A percentile compares a stretch with the other conserved stretches of the same genome.
phyloP scores from a whole-genome alignment of 1,284 basidiomycete species.

The Athelia sp. region DNA sequence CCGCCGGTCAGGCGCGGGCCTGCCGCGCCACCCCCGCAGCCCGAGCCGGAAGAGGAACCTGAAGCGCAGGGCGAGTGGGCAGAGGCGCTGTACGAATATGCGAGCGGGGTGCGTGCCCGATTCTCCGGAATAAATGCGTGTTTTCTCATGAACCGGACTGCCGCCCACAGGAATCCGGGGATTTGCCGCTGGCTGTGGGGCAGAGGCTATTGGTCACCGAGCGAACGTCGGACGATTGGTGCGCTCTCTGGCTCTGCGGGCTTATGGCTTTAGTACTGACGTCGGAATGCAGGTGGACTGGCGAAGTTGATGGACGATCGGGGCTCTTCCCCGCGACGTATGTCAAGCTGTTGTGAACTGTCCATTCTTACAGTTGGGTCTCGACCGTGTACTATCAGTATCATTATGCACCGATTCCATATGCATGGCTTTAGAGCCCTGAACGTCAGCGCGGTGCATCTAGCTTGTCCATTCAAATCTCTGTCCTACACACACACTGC shows the following conservation, averaged over 20 bases:
- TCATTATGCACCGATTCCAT: too few species aligned
- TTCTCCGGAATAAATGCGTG: too few species aligned
- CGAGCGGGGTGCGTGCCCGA: slow-evolving; percentile 46
- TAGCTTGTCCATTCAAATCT: too few species aligned
- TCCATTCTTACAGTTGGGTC: background rate
- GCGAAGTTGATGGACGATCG: slow-evolving; percentile 54
- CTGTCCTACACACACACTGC: too few species aligned
- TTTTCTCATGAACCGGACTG: background rate
- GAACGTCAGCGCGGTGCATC: too few species aligned
- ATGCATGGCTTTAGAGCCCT: too few species aligned
- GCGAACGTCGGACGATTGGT: slow-evolving; percentile 72
- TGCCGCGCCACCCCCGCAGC: slow-evolving; percentile 20
- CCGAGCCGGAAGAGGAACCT: slow-evolving; percentile 29
- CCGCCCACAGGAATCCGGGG: slow-evolving; percentile 52
- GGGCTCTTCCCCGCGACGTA: slow-evolving; percentile 75
- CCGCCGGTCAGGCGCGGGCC: slow-evolving; percentile 42
- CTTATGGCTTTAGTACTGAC: background rate
- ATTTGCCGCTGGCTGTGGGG: slow-evolving; percentile 51
- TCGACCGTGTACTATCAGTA: too few species aligned
- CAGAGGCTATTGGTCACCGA: slow-evolving; percentile 56
- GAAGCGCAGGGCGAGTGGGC: slow-evolving; percentile 64
- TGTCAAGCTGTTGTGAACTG: slow-evolving; percentile 51
- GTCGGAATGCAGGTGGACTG: slow-evolving; percentile 62
- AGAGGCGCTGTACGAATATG: slow-evolving; percentile 72
- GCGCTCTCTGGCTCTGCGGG: slow-evolving; percentile 16